Percentiles rank a stretch among this genome's conserved stretches.
These are phyloP conservation scores for Scleroderma citrinum DNA, from an alignment of 768 basidiomycete species.

Conservation along the genomic window DNA sequence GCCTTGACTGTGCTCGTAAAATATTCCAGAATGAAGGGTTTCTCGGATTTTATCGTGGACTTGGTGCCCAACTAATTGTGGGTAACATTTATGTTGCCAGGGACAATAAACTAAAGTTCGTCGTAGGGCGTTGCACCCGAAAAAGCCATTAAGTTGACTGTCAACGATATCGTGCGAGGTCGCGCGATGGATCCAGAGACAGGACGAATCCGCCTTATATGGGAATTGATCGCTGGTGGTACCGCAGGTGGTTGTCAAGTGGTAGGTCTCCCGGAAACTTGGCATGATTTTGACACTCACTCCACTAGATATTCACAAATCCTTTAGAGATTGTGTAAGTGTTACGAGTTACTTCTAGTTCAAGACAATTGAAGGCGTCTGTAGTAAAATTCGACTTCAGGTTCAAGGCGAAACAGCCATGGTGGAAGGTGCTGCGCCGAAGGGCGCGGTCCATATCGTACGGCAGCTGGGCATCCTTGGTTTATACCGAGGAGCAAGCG, in stretches of 20 bases:
- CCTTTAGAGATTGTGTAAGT: constrained; percentile 92
- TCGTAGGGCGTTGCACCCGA: constrained; percentile 87
- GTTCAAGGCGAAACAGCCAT: constrained; percentile 95
- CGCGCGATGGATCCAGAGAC: constrained; percentile 91
- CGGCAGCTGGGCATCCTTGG: constrained; percentile 89
- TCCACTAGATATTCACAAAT: constrained; percentile 84
- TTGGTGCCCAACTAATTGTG: constrained; percentile 91
- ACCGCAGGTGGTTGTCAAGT: constrained; percentile 97
- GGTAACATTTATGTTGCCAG: constrained; percentile 11
- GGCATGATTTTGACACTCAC: constrained; percentile 12
- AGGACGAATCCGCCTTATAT: constrained; percentile 83
- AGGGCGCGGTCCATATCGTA: constrained; percentile 89
- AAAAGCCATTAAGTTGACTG: constrained; percentile 96
- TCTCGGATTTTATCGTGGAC: constrained; percentile 92
- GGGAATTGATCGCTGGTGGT: constrained; percentile 92
- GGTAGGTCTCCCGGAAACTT: constrained; percentile 44
- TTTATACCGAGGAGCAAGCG: constrained; percentile 87
- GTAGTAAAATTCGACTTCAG: constrained; percentile 88
- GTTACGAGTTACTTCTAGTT: background rate
- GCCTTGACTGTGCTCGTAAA: constrained; percentile 87
- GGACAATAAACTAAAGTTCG: constrained; percentile 6
- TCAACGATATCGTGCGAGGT: constrained; percentile 86
- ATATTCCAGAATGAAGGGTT: constrained; percentile 94
- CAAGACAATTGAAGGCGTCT: constrained; percentile 1
- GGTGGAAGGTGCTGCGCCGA: constrained; percentile 69